phyloP scores from a whole-genome alignment of 2,329 filamentous ascomycete genomes.

The Dothideomycetidae sp. region DNA sequence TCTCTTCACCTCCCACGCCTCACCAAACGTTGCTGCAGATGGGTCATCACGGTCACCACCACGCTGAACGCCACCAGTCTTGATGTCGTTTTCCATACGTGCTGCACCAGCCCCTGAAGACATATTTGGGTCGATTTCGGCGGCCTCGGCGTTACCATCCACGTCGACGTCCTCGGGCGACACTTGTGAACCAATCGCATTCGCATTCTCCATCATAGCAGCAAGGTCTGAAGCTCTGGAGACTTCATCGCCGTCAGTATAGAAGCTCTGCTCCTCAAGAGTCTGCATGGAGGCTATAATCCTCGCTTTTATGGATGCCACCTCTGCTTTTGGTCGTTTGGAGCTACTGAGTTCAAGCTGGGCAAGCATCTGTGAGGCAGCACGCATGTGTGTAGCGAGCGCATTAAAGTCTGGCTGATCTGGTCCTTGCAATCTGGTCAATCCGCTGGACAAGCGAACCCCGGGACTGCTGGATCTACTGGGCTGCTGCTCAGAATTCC shows the following conservation, averaged over 20 bases:
- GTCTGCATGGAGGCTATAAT: slow-evolving; percentile 87
- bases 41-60: slow-evolving; percentile 75
- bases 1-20: slow-evolving; percentile 73
- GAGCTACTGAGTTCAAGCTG: slow-evolving; percentile 68
- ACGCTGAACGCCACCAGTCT: slow-evolving; percentile 67
- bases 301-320: slow-evolving; percentile 69
- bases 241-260: slow-evolving; percentile 48
- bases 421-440: slow-evolving; percentile 26
- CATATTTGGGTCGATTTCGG: slow-evolving; percentile 30
- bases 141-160: slow-evolving; percentile 27
- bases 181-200: slow-evolving; percentile 36
- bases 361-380: slow-evolving; percentile 73
- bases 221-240: slow-evolving; percentile 59
- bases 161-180: slow-evolving; percentile 43
- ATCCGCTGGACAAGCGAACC: slow-evolving; percentile 43
- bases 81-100: slow-evolving; percentile 80
- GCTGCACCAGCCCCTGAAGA: slow-evolving; percentile 63
- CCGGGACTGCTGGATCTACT: slow-evolving; percentile 56
- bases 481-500: slow-evolving; percentile 53
- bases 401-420: slow-evolving; percentile 73
- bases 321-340: slow-evolving; percentile 65
- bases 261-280: slow-evolving; percentile 72
- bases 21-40: slow-evolving; percentile 72
- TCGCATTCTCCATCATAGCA: slow-evolving; percentile 63
- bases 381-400: slow-evolving; percentile 74